Base-by-base conservation (phyloP, 1,284 basidiomycete genomes). In the Sphaerobolus stellatus region DNA sequence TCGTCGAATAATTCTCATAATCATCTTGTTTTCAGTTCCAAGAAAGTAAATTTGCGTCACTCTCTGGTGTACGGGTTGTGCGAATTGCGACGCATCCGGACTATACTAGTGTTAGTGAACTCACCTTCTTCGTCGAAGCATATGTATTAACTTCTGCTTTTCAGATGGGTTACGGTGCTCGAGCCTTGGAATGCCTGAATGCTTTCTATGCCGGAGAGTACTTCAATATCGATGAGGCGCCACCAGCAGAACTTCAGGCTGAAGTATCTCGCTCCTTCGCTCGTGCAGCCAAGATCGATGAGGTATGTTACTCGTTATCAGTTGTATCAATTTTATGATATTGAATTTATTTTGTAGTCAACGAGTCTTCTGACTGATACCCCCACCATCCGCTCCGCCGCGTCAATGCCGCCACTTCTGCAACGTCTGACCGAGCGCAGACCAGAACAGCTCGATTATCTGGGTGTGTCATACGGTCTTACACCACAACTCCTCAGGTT, bases 71-170 rank as follows among this genome's bases (percentile, higher is more conserved):
- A 3, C 78, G 97, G 48, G 75, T 99, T 22, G 96, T 99, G 20
- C 79, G 97, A 54, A 90, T 99, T 56, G 97, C 97, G 28, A 94
- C 92, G n/a, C 94, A 98, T 72, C 96, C 96, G 0, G 95, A 98
- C 68, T 97, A 97, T 66, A 85, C 89, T 28, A 86, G 82, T 62
- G 90, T 92, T 61, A 65, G 88, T n/a, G n/a, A n/a, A n/a, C 77
- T 14, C 28, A 18, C 40, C 54, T 25, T 30, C 20, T 43, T 41
- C 33, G 47, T 41, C 14, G 13, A 5, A 25, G 48, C 31, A 27
- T 48, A 29, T 48, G 58, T 13, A 49, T 58, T 8, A 54, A 50
- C 16, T 47, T 22, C 41, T 57, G 2, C 11, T 8, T 54, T 20
- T 16, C 66, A 94, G 88, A 98, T 98, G 95, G 97, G 97, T 4